These are phyloP conservation scores for Ceratocystis albifundus DNA, from an alignment of 2,329 filamentous ascomycete species.

Conservation along the genomic window DNA sequence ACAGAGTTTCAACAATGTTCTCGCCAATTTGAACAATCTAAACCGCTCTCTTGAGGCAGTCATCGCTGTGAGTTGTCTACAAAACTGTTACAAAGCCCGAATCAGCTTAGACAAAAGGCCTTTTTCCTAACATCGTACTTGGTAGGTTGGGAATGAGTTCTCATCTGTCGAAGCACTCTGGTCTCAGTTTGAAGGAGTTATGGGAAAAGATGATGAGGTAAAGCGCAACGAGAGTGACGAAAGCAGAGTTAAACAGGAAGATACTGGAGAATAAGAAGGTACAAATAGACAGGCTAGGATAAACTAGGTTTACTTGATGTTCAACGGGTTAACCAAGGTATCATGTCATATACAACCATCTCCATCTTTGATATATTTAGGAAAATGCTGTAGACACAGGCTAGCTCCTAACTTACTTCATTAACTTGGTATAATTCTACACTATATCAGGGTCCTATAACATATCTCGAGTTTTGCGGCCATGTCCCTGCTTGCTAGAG, in stretches of 20 bases:
- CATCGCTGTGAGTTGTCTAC: constrained; percentile 54
- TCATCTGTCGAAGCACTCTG: constrained; percentile 92
- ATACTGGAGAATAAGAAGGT: constrained; percentile 14
- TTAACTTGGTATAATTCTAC: background rate
- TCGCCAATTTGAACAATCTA: constrained; percentile 90
- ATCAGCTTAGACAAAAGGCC: background rate
- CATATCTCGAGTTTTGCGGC: no score
- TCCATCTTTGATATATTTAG: no score
- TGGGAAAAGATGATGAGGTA: constrained; percentile 52
- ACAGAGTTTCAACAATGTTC: constrained; percentile 75
- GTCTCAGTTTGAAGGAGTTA: constrained; percentile 94
- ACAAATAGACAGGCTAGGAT: background rate
- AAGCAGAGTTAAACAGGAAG: constrained; percentile 22
- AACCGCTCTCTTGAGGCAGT: constrained; percentile 88
- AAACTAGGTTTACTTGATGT: background rate
- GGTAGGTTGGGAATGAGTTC: constrained; percentile 85
- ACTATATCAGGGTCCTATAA: background rate
- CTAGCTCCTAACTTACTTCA: background rate
- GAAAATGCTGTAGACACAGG: background rate
- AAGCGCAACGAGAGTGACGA: constrained; percentile 22
- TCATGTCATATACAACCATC: no score
- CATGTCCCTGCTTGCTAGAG: background rate
- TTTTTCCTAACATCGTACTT: background rate
- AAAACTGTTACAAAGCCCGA: background rate
- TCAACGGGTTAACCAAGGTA: no score